Base-by-base conservation (phyloP, 73 alveolate genomes). In the Paramecium bursaria region DNA sequence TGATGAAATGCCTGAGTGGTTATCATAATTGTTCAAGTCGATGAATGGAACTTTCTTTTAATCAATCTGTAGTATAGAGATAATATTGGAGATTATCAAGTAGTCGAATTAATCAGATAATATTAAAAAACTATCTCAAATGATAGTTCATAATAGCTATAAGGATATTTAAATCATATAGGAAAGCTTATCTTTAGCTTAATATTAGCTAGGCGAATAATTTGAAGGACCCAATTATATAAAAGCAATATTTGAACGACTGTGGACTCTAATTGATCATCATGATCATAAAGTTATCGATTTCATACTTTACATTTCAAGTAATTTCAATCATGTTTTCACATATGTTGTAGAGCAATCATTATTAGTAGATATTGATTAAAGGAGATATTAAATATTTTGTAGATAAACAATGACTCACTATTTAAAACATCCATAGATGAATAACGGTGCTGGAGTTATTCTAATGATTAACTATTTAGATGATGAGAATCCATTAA, bases 371-470 rank as follows among this genome's bases (percentile, higher is more conserved):
- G 82, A 47, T 39, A 7, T 7, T 9, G 82, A 67, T 67, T 21
- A 67, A 67, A 67, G 82, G 11, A 67, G 82, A 67, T 67, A 39
- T 67, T 67, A 67, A 30, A 67, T 67, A 15, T 67, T 31, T 67
- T 67, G 82, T 14, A 33, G 82, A 15, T 39, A 39, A n/a, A 67
- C 82, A 35, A 67, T 39, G 33, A 19, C 46, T 15, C 44, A 67
- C 27, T 67, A 67, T 10, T 15, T 21, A 19, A 67, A 47, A 67
- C 82, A 67, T 39, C 82, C 82, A 19, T 39, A 80, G 27, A 54
- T 76, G 46, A 86, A 86, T 74, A 90, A 86, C 2, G 95, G 95
- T 26, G 93, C 75, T 52, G 86, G 95, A 61, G 55, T 90, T 9
- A 74, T 90, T 22, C 50, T 86, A 74, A 86, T 86, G 91, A 19